These are phyloP conservation scores for Didymella glomerata DNA, from an alignment of 2,329 filamentous ascomycete species.

Conservation along the genomic window DNA sequence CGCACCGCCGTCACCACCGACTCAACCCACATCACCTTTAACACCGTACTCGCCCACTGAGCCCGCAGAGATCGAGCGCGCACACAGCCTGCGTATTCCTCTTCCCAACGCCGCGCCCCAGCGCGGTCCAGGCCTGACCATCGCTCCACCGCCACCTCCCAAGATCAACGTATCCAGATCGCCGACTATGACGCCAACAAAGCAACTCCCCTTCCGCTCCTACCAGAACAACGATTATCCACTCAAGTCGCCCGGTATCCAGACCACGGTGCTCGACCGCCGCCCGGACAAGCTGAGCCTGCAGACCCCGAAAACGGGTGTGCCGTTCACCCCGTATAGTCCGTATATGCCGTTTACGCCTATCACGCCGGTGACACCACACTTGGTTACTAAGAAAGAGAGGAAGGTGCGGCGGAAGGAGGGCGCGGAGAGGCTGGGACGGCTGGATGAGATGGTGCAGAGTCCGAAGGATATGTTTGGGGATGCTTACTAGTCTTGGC, in stretches of 20 bases:
- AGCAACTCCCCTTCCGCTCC: constrained; percentile 49
- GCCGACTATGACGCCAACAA: constrained; percentile 4
- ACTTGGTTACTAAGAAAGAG: constrained; percentile 74
- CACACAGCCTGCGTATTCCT: constrained; percentile 49
- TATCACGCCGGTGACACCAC: constrained; percentile 78
- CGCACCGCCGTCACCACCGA: constrained; percentile 63
- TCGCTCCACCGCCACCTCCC: constrained; percentile 22
- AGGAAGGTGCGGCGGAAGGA: constrained; percentile 72
- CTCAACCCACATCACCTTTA: constrained; percentile 46
- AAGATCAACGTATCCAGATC: constrained; percentile 8
- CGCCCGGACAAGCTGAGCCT: constrained; percentile 41
- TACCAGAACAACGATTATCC: constrained; percentile 34
- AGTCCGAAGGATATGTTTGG: constrained; percentile 51
- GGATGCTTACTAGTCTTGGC: constrained; percentile 46
- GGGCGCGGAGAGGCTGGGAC: constrained; percentile 67
- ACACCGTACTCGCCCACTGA: constrained; percentile 47
- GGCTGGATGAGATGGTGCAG: constrained; percentile 49
- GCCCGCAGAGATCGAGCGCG: constrained; percentile 47
- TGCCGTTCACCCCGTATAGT: constrained; percentile 75
- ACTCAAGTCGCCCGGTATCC: constrained; percentile 45
- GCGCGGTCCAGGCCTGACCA: constrained; percentile 12
- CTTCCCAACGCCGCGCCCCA: constrained; percentile 31
- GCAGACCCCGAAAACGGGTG: constrained; percentile 62
- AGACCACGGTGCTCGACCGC: constrained; percentile 56
- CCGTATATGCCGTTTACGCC: constrained; percentile 83